These are phyloP conservation scores for Myrmaecium sp. DNA, from an alignment of 2,329 filamentous ascomycete species.

Conservation along the genomic window DNA sequence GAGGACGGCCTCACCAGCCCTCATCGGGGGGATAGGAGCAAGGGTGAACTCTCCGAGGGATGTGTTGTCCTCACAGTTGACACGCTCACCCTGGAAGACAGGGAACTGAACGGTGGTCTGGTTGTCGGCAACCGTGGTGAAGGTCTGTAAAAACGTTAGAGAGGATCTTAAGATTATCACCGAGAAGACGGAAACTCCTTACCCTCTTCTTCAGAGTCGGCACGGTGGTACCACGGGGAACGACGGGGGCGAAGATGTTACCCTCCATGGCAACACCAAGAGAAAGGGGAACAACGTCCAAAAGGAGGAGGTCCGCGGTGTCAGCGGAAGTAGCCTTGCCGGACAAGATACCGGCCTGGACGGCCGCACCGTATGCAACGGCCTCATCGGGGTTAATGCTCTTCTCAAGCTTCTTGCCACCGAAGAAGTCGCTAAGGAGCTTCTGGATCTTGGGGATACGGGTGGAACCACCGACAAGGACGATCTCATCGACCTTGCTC, in stretches of 20 bases:
- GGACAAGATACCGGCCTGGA: constrained; percentile 96
- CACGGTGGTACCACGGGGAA: constrained; percentile 43
- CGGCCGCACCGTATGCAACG: constrained; percentile 94
- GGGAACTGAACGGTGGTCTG: constrained; percentile 72
- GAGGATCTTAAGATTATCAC: background rate
- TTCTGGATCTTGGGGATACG: constrained; percentile 99
- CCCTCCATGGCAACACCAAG: constrained; percentile 99
- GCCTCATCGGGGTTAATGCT: constrained; percentile 99
- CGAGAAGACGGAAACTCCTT: constrained; percentile 1
- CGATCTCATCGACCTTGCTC: constrained; percentile 89
- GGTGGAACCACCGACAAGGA: constrained; percentile 95
- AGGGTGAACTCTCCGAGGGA: constrained; percentile 95
- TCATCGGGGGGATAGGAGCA: constrained; percentile 71
- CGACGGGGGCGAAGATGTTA: constrained; percentile 93
- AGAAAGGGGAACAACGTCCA: constrained; percentile 91
- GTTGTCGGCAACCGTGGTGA: constrained; percentile 64
- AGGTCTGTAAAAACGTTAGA: constrained; percentile 37
- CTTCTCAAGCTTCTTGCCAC: constrained; percentile 99
- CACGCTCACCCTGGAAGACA: constrained; percentile 89
- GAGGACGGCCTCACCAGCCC: constrained; percentile 86
- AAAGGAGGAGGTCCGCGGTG: constrained; percentile 80
- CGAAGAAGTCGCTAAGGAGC: constrained; percentile 96
- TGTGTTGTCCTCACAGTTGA: constrained; percentile 97
- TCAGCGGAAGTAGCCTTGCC: constrained; percentile 95
- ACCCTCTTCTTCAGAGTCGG: constrained; percentile 62